Percentiles rank a stretch among this genome's conserved stretches.
Evolutionary conservation across 2,329 filamentous ascomycete species (phyloP).

Genomic region (Fusarium sp.): DNA sequence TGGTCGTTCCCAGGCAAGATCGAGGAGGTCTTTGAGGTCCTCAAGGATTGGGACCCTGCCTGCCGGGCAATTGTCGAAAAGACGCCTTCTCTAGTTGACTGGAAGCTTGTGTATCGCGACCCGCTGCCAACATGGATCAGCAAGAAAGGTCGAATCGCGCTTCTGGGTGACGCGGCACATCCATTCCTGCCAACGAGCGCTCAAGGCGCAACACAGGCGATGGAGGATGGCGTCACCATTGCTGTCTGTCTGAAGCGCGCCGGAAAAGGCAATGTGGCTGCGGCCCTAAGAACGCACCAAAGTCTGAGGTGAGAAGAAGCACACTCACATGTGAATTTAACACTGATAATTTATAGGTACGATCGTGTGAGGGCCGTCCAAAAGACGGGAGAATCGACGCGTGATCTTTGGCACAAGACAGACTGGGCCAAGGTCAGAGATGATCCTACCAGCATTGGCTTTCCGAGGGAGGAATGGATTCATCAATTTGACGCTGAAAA

Average conservation of each 20-base stretch:
- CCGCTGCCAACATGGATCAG: constrained; percentile 36
- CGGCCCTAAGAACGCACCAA: constrained; percentile 35
- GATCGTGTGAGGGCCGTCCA: constrained; percentile 41
- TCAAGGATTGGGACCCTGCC: constrained; percentile 31
- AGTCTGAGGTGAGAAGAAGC: constrained; percentile 19
- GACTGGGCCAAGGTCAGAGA: constrained; percentile 39
- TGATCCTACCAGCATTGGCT: constrained; percentile 30
- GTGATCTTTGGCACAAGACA: constrained; percentile 44
- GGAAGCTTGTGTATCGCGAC: constrained; percentile 40
- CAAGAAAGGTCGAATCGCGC: constrained; percentile 1
- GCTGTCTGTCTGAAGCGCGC: constrained; percentile 29
- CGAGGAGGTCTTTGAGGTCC: constrained; percentile 28
- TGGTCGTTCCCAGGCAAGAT: constrained; percentile 41
- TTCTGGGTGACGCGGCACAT: constrained; percentile 42
- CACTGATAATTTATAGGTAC: constrained; percentile 7
- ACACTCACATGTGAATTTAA: rapidly evolving
- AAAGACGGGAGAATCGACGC: constrained; percentile 40
- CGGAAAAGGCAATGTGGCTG: constrained; percentile 25
- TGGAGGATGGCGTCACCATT: constrained; percentile 36
- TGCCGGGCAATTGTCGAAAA: constrained; percentile 41
- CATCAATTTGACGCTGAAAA: constrained; percentile 41
- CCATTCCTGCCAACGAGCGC: constrained; percentile 39
- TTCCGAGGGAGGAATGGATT: constrained; percentile 43
- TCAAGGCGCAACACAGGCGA: constrained; percentile 39
- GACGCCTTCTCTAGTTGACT: constrained; percentile 31